Percentiles rank a stretch among this genome's conserved stretches.
Evolutionary conservation across 169 alveolate genomes (phyloP).

Genomic region (Plasmodium blacklocki): DNA sequence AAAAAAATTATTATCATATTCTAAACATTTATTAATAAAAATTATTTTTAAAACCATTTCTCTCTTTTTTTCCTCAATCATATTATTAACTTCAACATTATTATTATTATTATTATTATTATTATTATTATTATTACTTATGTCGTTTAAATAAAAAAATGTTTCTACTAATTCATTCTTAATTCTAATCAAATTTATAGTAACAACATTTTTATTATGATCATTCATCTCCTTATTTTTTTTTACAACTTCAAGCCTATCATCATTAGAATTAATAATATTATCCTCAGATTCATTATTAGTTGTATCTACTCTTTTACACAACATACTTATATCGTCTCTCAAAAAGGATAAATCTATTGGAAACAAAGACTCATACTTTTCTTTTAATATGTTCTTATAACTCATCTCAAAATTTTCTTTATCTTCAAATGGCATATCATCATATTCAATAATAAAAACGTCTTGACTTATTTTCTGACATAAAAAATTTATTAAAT

Average conservation of each 20-base stretch:
- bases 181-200: slow-evolving; percentile 28
- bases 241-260: neutral
- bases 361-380: slow-evolving; percentile 22
- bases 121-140: slow-evolving; percentile 5
- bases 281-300: neutral
- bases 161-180: slow-evolving; percentile 53
- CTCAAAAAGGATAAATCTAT: slow-evolving; percentile 30
- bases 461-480: slow-evolving; percentile 30
- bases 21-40: slow-evolving; percentile 17
- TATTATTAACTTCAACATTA: no score
- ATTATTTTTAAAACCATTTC: slow-evolving; percentile 7
- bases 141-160: slow-evolving; percentile 31
- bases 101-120: no score
- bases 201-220: neutral
- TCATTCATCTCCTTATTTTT: neutral
- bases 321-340: slow-evolving; percentile 16
- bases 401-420: slow-evolving; percentile 20
- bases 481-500: slow-evolving; percentile 41
- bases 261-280: neutral
- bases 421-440: slow-evolving; percentile 38
- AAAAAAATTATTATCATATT: slow-evolving; percentile 60
- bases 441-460: slow-evolving; percentile 38
- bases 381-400: slow-evolving; percentile 15
- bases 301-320: neutral
- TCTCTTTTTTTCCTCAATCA: neutral